A percentile compares a stretch with the other conserved stretches of the same genome.
These are phyloP conservation scores for Phaeosphaeria sp. DNA, from an alignment of 2,329 filamentous ascomycete species.

Conservation along the genomic window DNA sequence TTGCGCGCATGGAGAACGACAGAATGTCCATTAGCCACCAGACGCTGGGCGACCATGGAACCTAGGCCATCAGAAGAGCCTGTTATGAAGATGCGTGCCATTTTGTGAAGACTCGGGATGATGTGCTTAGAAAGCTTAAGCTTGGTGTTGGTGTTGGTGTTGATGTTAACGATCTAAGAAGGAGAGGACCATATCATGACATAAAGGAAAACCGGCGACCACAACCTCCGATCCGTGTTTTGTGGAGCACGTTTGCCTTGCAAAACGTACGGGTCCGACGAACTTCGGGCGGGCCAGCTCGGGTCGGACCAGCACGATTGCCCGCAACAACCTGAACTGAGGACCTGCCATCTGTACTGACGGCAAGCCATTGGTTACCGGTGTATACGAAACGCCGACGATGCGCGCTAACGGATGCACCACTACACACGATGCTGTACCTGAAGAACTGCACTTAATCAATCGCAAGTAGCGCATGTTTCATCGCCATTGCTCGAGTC, in stretches of 20 bases:
- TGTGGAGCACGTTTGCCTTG: background rate
- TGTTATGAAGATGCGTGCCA: constrained; percentile 61
- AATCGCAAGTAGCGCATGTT: background rate
- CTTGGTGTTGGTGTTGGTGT: too few relatives aligned
- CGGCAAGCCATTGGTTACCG: background rate
- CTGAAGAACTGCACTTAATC: background rate
- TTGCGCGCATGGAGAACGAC: constrained; percentile 66
- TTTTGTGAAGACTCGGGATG: constrained; percentile 15
- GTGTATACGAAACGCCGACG: background rate
- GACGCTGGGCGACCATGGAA: constrained; percentile 57
- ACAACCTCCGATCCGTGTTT: background rate
- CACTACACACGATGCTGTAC: background rate
- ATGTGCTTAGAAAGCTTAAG: too few relatives aligned
- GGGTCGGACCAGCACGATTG: background rate
- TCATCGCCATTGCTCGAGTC: background rate
- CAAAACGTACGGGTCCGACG: background rate
- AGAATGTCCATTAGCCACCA: constrained; percentile 60
- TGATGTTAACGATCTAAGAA: too few relatives aligned
- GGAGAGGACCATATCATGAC: background rate
- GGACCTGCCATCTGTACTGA: background rate
- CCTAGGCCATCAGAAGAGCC: constrained; percentile 66
- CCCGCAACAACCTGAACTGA: background rate
- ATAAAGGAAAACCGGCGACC: background rate
- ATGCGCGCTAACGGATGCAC: background rate
- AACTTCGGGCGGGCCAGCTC: background rate